Evolutionary conservation across 805 yeast species (phyloP).

Genomic region (Grigorovia humatica): DNA sequence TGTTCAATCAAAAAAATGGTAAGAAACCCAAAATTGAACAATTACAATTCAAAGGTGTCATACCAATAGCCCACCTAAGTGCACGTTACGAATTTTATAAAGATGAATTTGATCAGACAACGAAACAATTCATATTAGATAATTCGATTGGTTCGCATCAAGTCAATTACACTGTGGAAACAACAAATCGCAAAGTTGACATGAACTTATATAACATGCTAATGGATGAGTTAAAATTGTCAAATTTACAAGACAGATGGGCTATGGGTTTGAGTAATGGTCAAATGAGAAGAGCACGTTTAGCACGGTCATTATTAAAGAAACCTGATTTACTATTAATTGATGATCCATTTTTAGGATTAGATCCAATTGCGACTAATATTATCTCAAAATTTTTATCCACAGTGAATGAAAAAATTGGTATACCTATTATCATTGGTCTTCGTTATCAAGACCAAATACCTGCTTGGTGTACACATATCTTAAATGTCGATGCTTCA

Average conservation of each 20-base stretch:
- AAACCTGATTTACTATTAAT: constrained; percentile 58
- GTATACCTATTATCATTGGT: constrained; percentile 54
- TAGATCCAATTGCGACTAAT: constrained; percentile 64
- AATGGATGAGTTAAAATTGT: constrained; percentile 42
- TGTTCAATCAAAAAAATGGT: constrained; percentile 7
- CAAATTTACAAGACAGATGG: constrained; percentile 58
- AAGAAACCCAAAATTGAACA: constrained; percentile 11
- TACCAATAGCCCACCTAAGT: constrained; percentile 61
- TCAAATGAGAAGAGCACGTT: constrained; percentile 80
- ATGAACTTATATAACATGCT: constrained; percentile 32
- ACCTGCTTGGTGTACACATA: constrained; percentile 72
- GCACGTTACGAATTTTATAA: constrained; percentile 84
- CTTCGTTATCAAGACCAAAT: constrained; percentile 62
- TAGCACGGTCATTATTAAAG: constrained; percentile 62
- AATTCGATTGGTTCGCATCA: constrained; percentile 35
- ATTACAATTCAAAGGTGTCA: constrained; percentile 38
- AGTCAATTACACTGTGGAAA: constrained; percentile 29
- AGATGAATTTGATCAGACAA: constrained; percentile 71
- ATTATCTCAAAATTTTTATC: constrained; percentile 39
- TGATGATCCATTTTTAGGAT: constrained; percentile 89
- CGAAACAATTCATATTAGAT: constrained; percentile 50
- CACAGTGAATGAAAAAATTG: constrained; percentile 5
- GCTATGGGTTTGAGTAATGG: constrained; percentile 86
- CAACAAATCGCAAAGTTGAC: constrained; percentile 24
- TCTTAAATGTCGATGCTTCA: constrained; percentile 48